Conservation (phyloP, 2,329 filamentous ascomycete genomes). For the Ceratocystis lukuohia region DNA sequence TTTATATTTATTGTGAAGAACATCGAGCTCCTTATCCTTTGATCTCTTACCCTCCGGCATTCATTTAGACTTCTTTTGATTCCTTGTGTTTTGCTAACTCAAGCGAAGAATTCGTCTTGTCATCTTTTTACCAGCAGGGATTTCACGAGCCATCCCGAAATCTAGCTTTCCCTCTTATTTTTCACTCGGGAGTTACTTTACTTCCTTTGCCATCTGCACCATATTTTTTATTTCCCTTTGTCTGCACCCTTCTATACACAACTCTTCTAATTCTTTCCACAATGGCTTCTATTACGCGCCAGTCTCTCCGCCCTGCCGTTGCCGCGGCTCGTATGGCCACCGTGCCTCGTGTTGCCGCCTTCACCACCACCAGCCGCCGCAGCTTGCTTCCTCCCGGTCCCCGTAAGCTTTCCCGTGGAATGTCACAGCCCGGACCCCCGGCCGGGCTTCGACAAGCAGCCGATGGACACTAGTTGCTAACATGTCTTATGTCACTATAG, state of each 20-base stretch:
- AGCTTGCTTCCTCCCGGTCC: conserved; percentile 71
- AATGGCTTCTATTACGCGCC: conserved; percentile 46
- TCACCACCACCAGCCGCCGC: conserved; percentile 70
- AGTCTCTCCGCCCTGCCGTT: conserved; percentile 36
- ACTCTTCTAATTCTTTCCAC: conserved; percentile 20
- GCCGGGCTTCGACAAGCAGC: not conserved
- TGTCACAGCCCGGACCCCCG: not conserved
- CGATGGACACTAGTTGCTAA: conserved; percentile 31
- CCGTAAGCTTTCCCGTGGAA: conserved; percentile 42
- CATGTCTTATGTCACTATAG: conserved; percentile 31
- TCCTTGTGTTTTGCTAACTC: not conserved
- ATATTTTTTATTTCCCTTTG: conserved; percentile 6
- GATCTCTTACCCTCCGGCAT: not conserved
- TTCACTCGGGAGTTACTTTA: not conserved
- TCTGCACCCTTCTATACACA: not conserved
- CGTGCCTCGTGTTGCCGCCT: conserved; percentile 51
- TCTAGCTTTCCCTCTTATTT: not conserved
- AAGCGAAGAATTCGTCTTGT: not conserved
- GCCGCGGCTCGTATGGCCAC: conserved; percentile 23
- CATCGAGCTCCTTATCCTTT: not conserved
- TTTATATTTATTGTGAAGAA: not conserved
- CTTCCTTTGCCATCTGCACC: not conserved
- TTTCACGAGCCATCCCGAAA: conserved; percentile 9
- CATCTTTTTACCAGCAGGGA: conserved; percentile 1
- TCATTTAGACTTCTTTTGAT: not conserved